Base-by-base conservation (phyloP, 2,329 filamentous ascomycete genomes). In the Pseudomassariella vexata region DNA sequence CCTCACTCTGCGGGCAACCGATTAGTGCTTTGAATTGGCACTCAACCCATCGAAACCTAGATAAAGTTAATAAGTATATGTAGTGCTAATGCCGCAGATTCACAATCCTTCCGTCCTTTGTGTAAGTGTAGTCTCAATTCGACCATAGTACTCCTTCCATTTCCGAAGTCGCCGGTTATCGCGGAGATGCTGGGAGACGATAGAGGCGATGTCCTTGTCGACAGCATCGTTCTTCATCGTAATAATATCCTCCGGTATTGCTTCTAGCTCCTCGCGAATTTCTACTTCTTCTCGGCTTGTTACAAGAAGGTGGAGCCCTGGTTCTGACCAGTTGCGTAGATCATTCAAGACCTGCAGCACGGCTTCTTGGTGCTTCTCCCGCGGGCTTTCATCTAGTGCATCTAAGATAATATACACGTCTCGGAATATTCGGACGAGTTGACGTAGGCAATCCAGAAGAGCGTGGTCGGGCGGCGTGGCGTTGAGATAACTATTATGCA, bases 331-430 rank as follows among this genome's bases (percentile, higher is more conserved):
- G 6, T 19, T 26, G 18, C 41, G 45, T 2, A 56, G 39, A 5
- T 49, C 42, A 2, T 41, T 27, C 15, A 59, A n/a, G 10, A 43
- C 19, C 14, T 49, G 19, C 5, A 62, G 40, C 15, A 56, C 23
- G 2, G 38, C 47, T 10, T 45, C 42, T 3, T 48, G 43, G 19
- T 51, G 38, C 12, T 25, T 42, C 1, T 46, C 35, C 7, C 40
- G 35, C 1, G 54, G 52, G 25, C 56, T 55, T 38, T 63, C 58
- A 28, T 63, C 57, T 5, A 62, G 40, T 1, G 59, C 60, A 35
- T 64, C 59, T 3, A 62, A 8, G 3, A 62, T 23, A 8, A 62
- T 45, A 30, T 56, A 63, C 1, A 57, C 46, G 6, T 53, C 34
- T 0, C 49, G 22, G 24, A 61, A 60, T 4, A 31, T 19, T 11